Conservation (phyloP, 805 yeast species). For the Saccharomyces cerevisiae region DNA sequence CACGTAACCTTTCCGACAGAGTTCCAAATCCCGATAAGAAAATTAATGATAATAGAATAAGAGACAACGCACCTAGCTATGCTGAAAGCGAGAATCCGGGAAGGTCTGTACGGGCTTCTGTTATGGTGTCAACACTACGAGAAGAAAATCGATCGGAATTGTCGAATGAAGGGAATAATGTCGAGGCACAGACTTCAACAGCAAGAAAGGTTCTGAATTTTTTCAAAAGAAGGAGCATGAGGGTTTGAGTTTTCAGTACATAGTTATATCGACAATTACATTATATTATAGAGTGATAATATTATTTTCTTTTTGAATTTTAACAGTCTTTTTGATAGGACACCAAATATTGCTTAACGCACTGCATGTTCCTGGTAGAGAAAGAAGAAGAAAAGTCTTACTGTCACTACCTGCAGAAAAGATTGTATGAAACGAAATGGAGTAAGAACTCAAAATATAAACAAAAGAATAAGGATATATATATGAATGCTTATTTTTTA, state of each 20-base stretch:
- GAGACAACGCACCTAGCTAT: not conserved
- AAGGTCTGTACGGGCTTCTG: conserved; percentile 1
- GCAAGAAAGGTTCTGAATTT: conserved; percentile 73
- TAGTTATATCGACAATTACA: not conserved
- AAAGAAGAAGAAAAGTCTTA: no score
- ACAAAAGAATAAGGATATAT: not conserved
- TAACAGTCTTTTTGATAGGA: not conserved
- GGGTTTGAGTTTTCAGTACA: conserved; percentile 10
- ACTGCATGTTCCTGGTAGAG: no score
- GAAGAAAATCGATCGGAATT: not conserved
- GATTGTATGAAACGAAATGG: not conserved
- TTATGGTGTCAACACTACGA: conserved; percentile 7
- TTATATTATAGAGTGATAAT: not conserved
- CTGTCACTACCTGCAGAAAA: no score
- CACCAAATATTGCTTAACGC: no score
- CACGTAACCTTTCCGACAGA: not conserved
- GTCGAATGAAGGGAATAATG: conserved; percentile 31
- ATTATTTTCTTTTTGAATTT: not conserved
- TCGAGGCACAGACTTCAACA: conserved; percentile 41
- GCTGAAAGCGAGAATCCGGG: not conserved
- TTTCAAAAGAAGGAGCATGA: conserved; percentile 58
- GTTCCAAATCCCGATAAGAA: not conserved
- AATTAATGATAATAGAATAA: not conserved
- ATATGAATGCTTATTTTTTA: not conserved
- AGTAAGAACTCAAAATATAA: not conserved